These are phyloP conservation scores for Beta lomatogona DNA, from an alignment of 179 eudicot genomes.

Conservation along the genomic window DNA sequence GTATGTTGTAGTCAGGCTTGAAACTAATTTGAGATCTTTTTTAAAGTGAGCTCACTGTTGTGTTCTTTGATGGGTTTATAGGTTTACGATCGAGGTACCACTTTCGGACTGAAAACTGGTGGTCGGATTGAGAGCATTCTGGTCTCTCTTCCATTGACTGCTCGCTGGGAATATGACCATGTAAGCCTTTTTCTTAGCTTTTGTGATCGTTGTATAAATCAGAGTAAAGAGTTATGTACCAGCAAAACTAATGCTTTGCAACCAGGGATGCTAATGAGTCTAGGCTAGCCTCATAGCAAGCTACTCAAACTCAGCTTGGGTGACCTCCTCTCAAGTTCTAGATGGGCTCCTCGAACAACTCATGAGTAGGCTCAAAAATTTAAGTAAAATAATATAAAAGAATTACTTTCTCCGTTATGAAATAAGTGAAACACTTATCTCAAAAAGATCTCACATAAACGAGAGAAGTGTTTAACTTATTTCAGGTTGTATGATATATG, in stretches of 20 bases:
- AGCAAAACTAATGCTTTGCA: not conserved
- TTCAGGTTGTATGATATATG: not conserved
- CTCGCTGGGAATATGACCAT: constrained; percentile 97
- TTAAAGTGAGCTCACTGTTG: constrained; percentile 11
- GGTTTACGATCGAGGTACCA: constrained; percentile 97
- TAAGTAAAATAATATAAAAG: no score
- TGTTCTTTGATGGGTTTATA: constrained; percentile 25
- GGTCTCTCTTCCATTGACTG: constrained; percentile 85
- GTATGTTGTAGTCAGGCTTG: constrained; percentile 33
- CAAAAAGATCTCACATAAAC: no score
- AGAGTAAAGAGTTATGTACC: not conserved
- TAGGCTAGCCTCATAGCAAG: not conserved
- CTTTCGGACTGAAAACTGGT: constrained; percentile 96
- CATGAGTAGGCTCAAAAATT: no score
- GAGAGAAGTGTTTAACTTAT: no score
- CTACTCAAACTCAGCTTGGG: not conserved
- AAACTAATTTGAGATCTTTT: not conserved
- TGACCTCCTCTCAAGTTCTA: not conserved
- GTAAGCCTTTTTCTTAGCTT: constrained; percentile 42
- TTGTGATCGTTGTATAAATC: not conserved
- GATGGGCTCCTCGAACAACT: not conserved
- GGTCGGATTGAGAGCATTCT: constrained; percentile 95
- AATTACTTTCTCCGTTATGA: no score
- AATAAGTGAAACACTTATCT: no score
- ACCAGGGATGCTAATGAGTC: not conserved